Percentiles rank a stretch among this genome's conserved stretches.
Evolutionary conservation across 352 stramenopile genomes (phyloP).

Genomic region (Sclerospora graminicola): DNA sequence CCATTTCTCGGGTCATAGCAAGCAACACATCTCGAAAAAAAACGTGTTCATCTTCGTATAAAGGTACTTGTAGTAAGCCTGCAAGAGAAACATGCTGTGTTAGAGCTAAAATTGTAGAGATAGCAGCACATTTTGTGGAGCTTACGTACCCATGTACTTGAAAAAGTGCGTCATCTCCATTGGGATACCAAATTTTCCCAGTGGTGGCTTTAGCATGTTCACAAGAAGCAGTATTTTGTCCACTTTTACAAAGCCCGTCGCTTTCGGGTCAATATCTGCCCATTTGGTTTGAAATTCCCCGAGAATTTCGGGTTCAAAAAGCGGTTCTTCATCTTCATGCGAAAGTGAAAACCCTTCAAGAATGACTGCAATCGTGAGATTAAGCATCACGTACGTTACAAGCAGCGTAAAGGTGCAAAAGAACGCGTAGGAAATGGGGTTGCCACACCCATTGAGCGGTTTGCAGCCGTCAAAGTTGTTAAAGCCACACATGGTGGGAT

Average conservation of each 20-base stretch:
- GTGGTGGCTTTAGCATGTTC: conserved; percentile 57
- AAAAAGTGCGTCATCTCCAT: conserved; percentile 40
- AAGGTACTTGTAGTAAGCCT: too few relatives aligned
- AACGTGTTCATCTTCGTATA: too few relatives aligned
- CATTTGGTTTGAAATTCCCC: conserved; percentile 86
- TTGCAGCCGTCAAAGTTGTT: conserved; percentile 50
- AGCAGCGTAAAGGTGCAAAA: conserved; percentile 86
- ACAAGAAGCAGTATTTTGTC: conserved; percentile 69
- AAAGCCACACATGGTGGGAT: conserved; percentile 63
- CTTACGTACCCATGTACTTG: conserved; percentile 45
- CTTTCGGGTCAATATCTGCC: conserved; percentile 81
- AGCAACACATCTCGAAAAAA: too few relatives aligned
- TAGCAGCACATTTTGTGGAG: too few relatives aligned
- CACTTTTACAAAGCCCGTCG: conserved; percentile 74
- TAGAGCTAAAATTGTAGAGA: too few relatives aligned
- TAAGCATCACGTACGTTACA: conserved; percentile 91
- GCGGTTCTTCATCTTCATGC: conserved; percentile 80
- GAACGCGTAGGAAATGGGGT: conserved; percentile 47
- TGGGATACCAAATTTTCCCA: conserved; percentile 46
- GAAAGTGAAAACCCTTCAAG: conserved; percentile 86
- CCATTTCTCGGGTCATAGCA: conserved; percentile 74
- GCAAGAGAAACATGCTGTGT: too few relatives aligned
- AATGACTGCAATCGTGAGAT: conserved; percentile 91
- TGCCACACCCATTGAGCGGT: conserved; percentile 74
- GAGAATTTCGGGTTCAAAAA: conserved; percentile 81